A percentile compares a stretch with the other conserved stretches of the same genome.
These are phyloP conservation scores for Dictyostelium brefeldianum DNA, from an alignment of 78 protist species.

Conservation along the genomic window DNA sequence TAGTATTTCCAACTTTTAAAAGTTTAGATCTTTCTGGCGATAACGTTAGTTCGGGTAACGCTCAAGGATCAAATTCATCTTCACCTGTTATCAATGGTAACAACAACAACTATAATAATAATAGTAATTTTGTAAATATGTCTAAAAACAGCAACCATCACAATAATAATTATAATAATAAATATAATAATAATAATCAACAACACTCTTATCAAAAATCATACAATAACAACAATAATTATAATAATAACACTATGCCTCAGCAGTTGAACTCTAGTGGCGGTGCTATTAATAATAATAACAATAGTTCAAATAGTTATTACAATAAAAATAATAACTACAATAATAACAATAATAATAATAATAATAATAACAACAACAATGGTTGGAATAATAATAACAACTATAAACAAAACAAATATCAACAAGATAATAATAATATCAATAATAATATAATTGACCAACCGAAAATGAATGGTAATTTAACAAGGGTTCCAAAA, in stretches of 20 bases:
- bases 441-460: background rate
- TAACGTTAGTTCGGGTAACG: background rate
- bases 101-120: background rate
- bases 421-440: background rate
- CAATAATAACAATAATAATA: background rate
- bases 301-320: background rate
- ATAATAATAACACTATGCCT: background rate
- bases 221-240: background rate
- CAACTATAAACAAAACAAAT: background rate
- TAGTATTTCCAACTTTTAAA: conserved; percentile 68
- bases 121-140: background rate
- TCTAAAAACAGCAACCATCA: background rate
- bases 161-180: background rate
- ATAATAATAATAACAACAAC: background rate
- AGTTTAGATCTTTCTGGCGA: background rate
- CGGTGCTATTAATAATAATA: background rate
- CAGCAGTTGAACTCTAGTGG: conserved; percentile 12
- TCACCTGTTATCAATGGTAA: background rate
- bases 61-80: background rate
- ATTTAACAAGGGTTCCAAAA: background rate
- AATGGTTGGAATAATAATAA: background rate
- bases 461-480: background rate
- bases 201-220: too few relatives aligned
- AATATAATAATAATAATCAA: background rate
- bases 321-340: background rate